Evolutionary conservation across 768 basidiomycete genomes (phyloP).

Genomic region (Clavulina sp.): DNA sequence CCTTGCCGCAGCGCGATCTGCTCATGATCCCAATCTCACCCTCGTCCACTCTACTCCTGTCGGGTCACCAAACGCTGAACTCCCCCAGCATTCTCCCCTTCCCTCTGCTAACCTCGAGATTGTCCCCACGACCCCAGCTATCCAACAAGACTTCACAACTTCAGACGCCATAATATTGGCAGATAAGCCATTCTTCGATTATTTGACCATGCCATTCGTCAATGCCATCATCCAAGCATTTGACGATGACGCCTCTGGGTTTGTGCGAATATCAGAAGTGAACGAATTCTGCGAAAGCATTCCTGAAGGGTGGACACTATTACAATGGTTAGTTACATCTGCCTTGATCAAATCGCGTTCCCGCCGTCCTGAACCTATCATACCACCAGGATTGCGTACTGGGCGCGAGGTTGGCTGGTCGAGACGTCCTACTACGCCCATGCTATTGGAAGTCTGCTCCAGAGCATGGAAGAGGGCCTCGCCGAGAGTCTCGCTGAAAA

Average conservation of each 20-base stretch:
- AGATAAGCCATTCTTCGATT: not conserved
- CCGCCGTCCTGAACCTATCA: too few relatives aligned
- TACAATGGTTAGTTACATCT: too few relatives aligned
- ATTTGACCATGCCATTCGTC: not conserved
- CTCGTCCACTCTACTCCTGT: not conserved
- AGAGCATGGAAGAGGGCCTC: not conserved
- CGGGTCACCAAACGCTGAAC: not conserved
- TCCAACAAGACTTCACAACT: not conserved
- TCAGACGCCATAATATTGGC: not conserved
- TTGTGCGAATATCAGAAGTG: not conserved
- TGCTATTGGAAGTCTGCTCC: not conserved
- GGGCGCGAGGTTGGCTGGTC: not conserved
- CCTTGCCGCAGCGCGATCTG: too few relatives aligned
- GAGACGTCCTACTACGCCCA: not conserved
- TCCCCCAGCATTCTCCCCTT: not conserved
- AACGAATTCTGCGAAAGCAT: not conserved
- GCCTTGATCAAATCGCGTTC: too few relatives aligned
- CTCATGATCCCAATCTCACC: too few relatives aligned
- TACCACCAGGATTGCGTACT: constrained; percentile 1
- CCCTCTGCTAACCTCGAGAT: not conserved
- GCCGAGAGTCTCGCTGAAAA: not conserved
- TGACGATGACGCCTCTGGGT: not conserved
- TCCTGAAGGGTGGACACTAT: constrained; percentile 1
- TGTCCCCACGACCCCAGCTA: not conserved
- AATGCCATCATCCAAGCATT: not conserved